Evolutionary conservation across 202 grass and related monocot genomes (phyloP), one percentile per base, ranked within the genome.

Genomic region (Setaria viridis): DNA sequence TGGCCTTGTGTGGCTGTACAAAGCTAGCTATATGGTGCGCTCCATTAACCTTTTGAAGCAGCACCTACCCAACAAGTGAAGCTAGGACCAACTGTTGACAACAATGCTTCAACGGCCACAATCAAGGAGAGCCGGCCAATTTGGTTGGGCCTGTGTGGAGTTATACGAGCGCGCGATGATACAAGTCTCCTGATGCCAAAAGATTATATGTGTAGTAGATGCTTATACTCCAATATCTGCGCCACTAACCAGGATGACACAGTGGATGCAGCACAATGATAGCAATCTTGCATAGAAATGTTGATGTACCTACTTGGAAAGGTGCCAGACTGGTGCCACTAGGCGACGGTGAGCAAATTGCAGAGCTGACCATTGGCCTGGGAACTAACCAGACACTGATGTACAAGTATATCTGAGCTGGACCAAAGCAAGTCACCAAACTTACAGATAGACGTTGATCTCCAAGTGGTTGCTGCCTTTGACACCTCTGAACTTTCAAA

Each of bases 21-120:
- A 79, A 91, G 73, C 62, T 63, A 63, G 60, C 60, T 78, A 77
- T 78, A 88, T 85, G 70, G 63, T 88, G 82, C 78, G 64, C 77
- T 85, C 57, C 82, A 85, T 88, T 72, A 82, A 82, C 70, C 77
- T 88, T 88, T 78, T 67, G 46, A 77, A 77, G 72, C 50, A 78
- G 70, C 76, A 65, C 77, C 89, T 67, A 91, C 67, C 82, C 67
- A 79, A 78, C 86, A 73, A 88, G 85, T 88, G 82, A 91, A 78
- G 86, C 5, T 82, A 88, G 86, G 90, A 79, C 82, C 90, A 82
- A 88, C 66, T 91, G 82, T 88, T 74, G 82, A 91, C 78, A 85
- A 88, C 82, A 91, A 91, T 74, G 66, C 90, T 82, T 85, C 90
- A 88, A 88, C 82, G 51, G 62, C 82, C 90, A 79, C 78, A 78